A percentile compares a stretch with the other conserved stretches of the same genome.
Conservation (phyloP, 2,329 filamentous ascomycete species). For the Tolypocladium tropicale region DNA sequence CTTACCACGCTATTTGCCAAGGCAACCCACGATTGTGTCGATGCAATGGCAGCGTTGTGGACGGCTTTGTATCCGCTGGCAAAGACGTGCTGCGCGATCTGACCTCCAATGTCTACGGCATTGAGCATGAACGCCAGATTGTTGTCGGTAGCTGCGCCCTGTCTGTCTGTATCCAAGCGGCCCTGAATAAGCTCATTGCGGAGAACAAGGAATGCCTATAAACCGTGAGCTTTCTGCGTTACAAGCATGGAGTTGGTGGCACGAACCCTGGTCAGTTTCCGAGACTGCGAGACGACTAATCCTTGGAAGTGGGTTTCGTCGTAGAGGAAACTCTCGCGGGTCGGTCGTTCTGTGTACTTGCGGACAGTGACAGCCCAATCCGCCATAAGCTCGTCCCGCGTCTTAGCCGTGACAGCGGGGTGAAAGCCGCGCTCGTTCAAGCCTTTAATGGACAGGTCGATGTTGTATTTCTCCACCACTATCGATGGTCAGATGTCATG, state of each 20-base stretch:
- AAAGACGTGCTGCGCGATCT: constrained; percentile 8
- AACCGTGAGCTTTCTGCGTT: background rate
- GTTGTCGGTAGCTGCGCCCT: background rate
- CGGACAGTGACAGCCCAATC: background rate
- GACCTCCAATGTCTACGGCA: constrained; percentile 8
- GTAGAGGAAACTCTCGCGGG: background rate
- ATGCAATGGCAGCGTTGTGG: constrained; percentile 11
- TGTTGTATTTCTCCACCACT: constrained; percentile 5
- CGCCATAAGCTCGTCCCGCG: constrained; percentile 1
- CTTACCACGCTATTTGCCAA: constrained; percentile 14
- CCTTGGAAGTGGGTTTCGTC: background rate
- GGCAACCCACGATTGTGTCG: constrained; percentile 11
- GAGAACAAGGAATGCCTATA: constrained; percentile 4
- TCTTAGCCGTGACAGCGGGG: constrained; percentile 7
- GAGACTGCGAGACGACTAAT: background rate
- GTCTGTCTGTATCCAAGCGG: background rate
- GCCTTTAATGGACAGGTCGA: constrained; percentile 5
- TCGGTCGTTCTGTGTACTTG: background rate
- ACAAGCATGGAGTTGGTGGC: background rate
- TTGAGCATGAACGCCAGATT: constrained; percentile 1
- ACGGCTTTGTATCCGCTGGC: constrained; percentile 12
- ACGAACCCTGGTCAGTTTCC: constrained; percentile 4
- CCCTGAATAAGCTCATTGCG: constrained; percentile 1
- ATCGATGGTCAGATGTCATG: background rate
- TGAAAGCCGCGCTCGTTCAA: constrained; percentile 8